Evolutionary conservation across 2,329 filamentous ascomycete species (phyloP).

Genomic region (Clarireedia hainanense): DNA sequence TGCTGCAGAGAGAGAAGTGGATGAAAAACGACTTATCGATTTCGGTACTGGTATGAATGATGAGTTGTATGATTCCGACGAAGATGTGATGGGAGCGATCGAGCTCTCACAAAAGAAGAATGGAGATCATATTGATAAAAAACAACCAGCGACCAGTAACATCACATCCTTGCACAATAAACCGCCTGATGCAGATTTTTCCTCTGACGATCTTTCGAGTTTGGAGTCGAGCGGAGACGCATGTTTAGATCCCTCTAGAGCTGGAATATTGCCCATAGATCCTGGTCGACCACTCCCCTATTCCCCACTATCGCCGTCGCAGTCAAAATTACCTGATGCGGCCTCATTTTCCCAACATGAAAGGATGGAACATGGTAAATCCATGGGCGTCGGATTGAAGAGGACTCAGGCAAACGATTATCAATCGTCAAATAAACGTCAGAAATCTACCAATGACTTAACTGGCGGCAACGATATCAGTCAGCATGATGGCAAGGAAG

Average conservation of each 20-base stretch:
- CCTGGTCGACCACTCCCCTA: no score
- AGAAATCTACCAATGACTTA: background rate
- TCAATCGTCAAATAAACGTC: background rate
- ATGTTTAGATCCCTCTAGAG: no score
- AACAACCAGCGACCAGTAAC: background rate
- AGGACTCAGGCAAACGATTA: background rate
- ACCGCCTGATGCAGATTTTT: background rate
- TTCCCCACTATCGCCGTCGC: background rate
- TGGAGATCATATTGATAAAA: constrained; percentile 17
- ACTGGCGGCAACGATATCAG: background rate
- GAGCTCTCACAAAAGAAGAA: constrained; percentile 23
- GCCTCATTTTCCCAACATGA: background rate
- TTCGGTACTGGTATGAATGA: constrained; percentile 33
- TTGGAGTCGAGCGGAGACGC: no score
- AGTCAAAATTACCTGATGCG: background rate
- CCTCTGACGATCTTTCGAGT: background rate
- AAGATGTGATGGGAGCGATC: constrained; percentile 36
- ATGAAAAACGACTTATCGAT: constrained; percentile 50
- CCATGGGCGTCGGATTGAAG: background rate
- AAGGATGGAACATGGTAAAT: background rate
- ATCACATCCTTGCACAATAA: background rate
- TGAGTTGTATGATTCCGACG: constrained; percentile 46
- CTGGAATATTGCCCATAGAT: no score
- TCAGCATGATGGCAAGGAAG: background rate
- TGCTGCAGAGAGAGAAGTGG: constrained; percentile 40